Conservation (phyloP, 768 basidiomycete species). For the Tremella yokohamensis region DNA sequence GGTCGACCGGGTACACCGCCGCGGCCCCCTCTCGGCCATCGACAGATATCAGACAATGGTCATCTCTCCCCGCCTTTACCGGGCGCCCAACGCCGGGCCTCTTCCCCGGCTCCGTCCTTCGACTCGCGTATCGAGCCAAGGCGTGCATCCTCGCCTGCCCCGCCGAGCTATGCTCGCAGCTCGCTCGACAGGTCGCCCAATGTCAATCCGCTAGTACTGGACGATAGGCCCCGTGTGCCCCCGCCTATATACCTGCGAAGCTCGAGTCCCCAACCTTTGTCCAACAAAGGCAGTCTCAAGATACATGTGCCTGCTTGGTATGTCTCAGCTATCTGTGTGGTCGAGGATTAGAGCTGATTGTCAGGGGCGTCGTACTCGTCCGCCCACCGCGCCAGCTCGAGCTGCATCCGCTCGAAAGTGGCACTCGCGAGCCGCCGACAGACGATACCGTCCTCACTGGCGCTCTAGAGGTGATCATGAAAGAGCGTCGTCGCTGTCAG, state of each 20-base stretch:
- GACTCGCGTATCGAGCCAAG: too few relatives aligned
- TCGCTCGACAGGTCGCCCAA: slow-evolving; percentile 27
- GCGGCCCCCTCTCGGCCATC: too few relatives aligned
- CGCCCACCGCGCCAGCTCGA: slow-evolving; percentile 27
- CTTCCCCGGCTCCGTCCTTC: too few relatives aligned
- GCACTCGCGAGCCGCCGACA: slow-evolving; percentile 23
- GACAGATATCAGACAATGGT: too few relatives aligned
- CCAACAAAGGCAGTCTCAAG: slow-evolving; percentile 26
- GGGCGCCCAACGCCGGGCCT: too few relatives aligned
- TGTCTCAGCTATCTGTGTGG: neutral
- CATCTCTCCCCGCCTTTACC: too few relatives aligned
- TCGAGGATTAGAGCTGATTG: neutral
- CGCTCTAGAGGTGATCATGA: slow-evolving; percentile 44
- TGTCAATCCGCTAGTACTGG: slow-evolving; percentile 17
- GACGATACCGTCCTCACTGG: slow-evolving; percentile 47
- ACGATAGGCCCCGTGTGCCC: slow-evolving; percentile 27
- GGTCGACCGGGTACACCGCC: too few relatives aligned
- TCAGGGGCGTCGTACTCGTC: slow-evolving; percentile 35
- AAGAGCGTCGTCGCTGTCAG: slow-evolving; percentile 32
- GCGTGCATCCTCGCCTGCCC: neutral
- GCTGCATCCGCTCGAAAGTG: slow-evolving; percentile 26
- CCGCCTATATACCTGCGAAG: slow-evolving; percentile 33
- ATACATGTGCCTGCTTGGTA: slow-evolving; percentile 40
- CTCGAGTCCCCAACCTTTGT: slow-evolving; percentile 16
- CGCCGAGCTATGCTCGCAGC: slow-evolving; percentile 22